phyloP scores from a whole-genome alignment of 163 green algal species.

The Dunaliella salina region DNA sequence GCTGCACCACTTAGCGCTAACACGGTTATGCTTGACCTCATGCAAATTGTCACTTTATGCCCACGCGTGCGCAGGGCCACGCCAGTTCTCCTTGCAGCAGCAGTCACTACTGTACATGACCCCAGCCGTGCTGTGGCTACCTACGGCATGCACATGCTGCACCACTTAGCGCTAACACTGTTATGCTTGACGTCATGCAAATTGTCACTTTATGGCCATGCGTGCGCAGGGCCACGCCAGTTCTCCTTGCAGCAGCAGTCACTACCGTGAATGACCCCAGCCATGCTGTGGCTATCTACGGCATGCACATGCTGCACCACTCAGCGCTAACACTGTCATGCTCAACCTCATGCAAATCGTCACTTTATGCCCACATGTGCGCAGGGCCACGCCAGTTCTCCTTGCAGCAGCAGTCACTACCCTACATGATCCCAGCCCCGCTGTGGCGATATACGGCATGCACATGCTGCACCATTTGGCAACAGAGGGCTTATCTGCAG shows the following conservation, averaged over 20 bases:
- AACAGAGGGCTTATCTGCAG: neutral
- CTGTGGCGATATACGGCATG: neutral
- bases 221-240: neutral
- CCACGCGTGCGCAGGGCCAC: no score
- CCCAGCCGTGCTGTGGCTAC: neutral
- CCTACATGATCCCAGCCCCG: neutral
- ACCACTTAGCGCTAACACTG: neutral
- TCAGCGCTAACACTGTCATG: no score
- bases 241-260: neutral
- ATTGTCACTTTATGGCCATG: no score
- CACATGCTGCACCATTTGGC: neutral
- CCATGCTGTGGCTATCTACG: neutral
- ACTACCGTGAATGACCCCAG: neutral
- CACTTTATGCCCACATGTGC: no score
- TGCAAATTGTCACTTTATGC: no score
- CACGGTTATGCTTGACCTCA: no score
- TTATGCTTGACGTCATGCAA: no score
- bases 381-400: neutral
- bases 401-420: neutral
- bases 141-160: no score
- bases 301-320: slow-evolving; percentile 3
- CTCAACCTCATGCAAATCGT: no score
- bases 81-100: neutral
- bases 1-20: neutral
- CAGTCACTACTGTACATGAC: neutral